Evolutionary conservation across 192 early-diverging fungal genomes (phyloP).

Genomic region (Backusella tuberculispora): DNA sequence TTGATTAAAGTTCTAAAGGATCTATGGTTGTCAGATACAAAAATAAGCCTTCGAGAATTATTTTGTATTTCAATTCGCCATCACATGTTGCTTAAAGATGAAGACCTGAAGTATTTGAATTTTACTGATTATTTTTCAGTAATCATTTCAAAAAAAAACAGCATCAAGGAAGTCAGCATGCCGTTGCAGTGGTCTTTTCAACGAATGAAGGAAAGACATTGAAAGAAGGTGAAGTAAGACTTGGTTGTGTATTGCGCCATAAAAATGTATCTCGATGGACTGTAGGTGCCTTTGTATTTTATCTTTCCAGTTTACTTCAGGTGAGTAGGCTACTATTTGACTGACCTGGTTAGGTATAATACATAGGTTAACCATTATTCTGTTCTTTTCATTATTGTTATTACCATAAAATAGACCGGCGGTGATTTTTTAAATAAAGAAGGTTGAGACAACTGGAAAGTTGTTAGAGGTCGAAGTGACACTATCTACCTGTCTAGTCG

Average conservation of each 20-base stretch:
- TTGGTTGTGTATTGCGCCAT: neutral
- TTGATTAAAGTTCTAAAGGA: too few relatives aligned
- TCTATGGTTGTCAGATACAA: too few relatives aligned
- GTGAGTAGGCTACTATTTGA: neutral
- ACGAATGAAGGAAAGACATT: neutral
- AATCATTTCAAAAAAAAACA: neutral
- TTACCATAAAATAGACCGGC: too few relatives aligned
- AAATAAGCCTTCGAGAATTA: neutral
- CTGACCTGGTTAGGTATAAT: neutral
- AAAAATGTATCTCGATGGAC: neutral
- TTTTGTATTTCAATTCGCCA: neutral
- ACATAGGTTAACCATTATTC: neutral
- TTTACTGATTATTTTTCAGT: neutral
- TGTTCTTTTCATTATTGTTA: neutral
- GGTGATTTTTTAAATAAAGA: neutral
- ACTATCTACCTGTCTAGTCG: too few relatives aligned
- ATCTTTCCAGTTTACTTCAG: neutral
- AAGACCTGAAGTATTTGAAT: neutral
- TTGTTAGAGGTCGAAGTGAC: neutral
- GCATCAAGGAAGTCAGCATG: neutral
- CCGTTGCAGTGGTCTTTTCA: neutral
- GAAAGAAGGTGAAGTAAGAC: neutral
- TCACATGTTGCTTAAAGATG: conserved; percentile 1
- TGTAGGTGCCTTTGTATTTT: conserved; percentile 1
- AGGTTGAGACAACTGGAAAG: neutral